These are phyloP conservation scores for Leptographium radiaticola DNA, from an alignment of 2,329 filamentous ascomycete genomes.

Conservation along the genomic window DNA sequence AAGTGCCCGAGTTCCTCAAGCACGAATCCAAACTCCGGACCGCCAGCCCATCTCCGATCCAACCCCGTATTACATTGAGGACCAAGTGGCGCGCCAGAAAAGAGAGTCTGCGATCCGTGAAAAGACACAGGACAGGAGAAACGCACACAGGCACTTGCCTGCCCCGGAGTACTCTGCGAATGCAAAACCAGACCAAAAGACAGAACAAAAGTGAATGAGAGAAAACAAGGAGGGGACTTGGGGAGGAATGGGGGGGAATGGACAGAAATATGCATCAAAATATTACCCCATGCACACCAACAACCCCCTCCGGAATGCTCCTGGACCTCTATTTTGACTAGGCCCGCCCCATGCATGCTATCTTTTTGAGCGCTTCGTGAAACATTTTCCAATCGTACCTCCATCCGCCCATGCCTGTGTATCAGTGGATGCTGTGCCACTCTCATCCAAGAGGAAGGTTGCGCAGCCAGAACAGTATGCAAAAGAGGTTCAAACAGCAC, in stretches of 20 bases:
- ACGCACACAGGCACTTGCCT: not conserved
- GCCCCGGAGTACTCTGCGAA: not conserved
- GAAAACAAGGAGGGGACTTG: no score
- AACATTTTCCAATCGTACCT: not conserved
- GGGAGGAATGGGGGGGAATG: no score
- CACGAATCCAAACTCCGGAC: not conserved
- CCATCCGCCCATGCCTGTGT: not conserved
- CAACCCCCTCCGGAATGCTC: not conserved
- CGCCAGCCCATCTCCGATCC: not conserved
- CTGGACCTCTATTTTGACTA: not conserved
- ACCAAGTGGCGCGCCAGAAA: not conserved
- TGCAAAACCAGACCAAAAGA: not conserved
- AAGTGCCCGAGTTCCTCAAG: not conserved
- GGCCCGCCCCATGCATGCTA: not conserved
- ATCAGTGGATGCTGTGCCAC: not conserved
- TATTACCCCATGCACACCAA: no score
- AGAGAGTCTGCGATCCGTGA: not conserved
- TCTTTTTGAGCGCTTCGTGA: not conserved
- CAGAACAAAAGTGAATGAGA: not conserved
- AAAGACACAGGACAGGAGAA: not conserved
- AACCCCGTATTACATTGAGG: not conserved
- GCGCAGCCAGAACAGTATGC: not conserved
- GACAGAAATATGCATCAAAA: no score
- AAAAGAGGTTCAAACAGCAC: not conserved
- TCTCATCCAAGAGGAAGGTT: no score